Percentiles rank a stretch among this genome's conserved stretches.
These are phyloP conservation scores for Stenocarpella maydis DNA, from an alignment of 2,329 filamentous ascomycete species.

Conservation along the genomic window DNA sequence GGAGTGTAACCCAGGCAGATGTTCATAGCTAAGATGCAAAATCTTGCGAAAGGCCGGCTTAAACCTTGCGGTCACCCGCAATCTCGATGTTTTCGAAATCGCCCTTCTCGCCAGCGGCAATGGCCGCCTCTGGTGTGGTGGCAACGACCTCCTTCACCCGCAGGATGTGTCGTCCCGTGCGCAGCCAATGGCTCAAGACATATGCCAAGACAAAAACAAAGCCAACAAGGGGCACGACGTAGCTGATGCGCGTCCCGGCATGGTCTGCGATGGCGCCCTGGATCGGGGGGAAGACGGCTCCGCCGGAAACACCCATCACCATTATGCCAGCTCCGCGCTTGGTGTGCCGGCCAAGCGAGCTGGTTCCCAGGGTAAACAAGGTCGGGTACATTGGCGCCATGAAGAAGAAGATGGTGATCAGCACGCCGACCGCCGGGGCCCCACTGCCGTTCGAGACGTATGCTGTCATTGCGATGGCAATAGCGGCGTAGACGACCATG, in stretches of 20 bases:
- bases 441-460: constrained; percentile 41
- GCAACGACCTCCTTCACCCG: constrained; percentile 43
- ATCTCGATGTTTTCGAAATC: constrained; percentile 20
- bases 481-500: constrained; percentile 50
- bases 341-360: constrained; percentile 63
- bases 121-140: constrained; percentile 34
- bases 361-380: constrained; percentile 65
- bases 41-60: neutral
- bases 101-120: constrained; percentile 10
- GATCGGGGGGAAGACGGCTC: constrained; percentile 63
- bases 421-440: constrained; percentile 60
- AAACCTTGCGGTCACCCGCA: constrained; percentile 14
- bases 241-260: constrained; percentile 50
- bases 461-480: constrained; percentile 59
- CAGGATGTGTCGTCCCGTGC: constrained; percentile 44
- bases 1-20: neutral
- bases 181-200: constrained; percentile 44
- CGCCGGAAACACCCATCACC: constrained; percentile 62
- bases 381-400: constrained; percentile 67
- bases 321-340: constrained; percentile 63
- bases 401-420: constrained; percentile 65
- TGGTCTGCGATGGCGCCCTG: constrained; percentile 54
- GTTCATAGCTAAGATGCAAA: neutral
- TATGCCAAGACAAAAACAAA: constrained; percentile 50
- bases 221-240: constrained; percentile 52